Conservation (phyloP, 225 moss, liverwort and hornwort genomes). For the Thuidium tamariscinum region DNA sequence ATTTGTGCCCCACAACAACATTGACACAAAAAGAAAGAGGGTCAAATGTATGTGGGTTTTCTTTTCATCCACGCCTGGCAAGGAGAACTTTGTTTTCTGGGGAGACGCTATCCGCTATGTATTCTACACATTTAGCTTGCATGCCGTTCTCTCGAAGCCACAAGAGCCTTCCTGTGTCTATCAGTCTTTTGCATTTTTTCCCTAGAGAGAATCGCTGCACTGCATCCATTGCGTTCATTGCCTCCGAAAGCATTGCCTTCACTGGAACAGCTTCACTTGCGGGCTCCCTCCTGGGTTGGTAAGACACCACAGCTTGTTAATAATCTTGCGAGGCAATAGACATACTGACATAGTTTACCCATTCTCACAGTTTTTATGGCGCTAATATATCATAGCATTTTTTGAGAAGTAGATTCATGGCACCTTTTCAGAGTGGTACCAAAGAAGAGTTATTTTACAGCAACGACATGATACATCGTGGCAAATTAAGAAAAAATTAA, state of each 20-base stretch:
- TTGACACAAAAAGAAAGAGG: too few relatives aligned
- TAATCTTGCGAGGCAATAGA: neutral
- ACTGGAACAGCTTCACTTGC: neutral
- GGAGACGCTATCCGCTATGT: constrained; percentile 53
- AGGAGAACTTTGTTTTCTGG: constrained; percentile 85
- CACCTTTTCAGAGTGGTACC: neutral
- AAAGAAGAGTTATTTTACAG: neutral
- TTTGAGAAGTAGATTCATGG: neutral
- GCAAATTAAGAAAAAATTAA: neutral
- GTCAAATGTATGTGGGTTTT: neutral
- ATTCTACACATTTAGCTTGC: constrained; percentile 71
- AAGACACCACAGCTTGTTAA: neutral
- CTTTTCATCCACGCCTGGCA: constrained; percentile 12
- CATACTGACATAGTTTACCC: neutral
- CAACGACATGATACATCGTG: too few relatives aligned
- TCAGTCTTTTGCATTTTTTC: constrained; percentile 69
- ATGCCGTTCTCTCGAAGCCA: constrained; percentile 55
- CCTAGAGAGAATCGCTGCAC: constrained; percentile 43
- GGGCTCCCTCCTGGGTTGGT: constrained; percentile 10
- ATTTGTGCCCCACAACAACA: neutral
- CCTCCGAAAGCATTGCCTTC: constrained; percentile 47
- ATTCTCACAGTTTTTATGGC: neutral
- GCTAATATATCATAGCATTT: neutral
- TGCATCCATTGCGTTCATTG: constrained; percentile 45
- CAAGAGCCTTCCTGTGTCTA: constrained; percentile 70